phyloP scores from a whole-genome alignment of 345 rosid genomes.

The Reutealis trisperma region DNA sequence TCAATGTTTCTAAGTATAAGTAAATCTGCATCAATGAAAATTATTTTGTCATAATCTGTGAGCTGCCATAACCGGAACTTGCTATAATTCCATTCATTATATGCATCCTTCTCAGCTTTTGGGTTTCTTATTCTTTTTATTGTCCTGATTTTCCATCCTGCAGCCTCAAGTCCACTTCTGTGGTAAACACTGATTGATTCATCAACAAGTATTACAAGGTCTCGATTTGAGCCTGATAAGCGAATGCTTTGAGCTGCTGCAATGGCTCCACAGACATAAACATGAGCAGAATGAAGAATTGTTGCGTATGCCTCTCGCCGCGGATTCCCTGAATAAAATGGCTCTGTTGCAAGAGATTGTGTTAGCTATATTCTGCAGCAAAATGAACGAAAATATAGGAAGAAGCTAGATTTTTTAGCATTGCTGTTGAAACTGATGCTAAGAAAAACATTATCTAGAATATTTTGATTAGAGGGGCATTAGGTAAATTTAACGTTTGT shows the following conservation, averaged over 20 bases:
- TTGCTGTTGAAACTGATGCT: too few species aligned
- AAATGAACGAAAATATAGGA: too few species aligned
- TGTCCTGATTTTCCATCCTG: slow-evolving; percentile 83
- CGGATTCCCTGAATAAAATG: slow-evolving; percentile 53
- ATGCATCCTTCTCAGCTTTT: slow-evolving; percentile 70
- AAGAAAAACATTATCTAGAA: too few species aligned
- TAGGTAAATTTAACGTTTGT: too few species aligned
- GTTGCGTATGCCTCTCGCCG: slow-evolving; percentile 73
- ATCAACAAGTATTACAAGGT: slow-evolving; percentile 85
- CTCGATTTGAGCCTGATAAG: slow-evolving; percentile 82
- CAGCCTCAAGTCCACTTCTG: slow-evolving; percentile 70
- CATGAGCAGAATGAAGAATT: slow-evolving; percentile 83
- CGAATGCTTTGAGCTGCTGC: slow-evolving; percentile 87
- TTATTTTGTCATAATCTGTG: slow-evolving; percentile 78
- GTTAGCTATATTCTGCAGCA: background rate
- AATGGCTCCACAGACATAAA: slow-evolving; percentile 90
- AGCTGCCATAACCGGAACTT: slow-evolving; percentile 94
- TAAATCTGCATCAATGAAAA: slow-evolving; percentile 88
- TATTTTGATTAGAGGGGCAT: too few species aligned
- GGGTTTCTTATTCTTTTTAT: slow-evolving; percentile 87
- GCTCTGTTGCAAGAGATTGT: slow-evolving; percentile 37
- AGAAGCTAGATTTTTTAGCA: background rate
- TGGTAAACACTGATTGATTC: slow-evolving; percentile 66
- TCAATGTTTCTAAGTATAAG: slow-evolving; percentile 83
- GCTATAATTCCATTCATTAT: slow-evolving; percentile 94